A percentile compares a stretch with the other conserved stretches of the same genome.
phyloP scores from a whole-genome alignment of 805 yeast genomes.

The Candida ulmi region DNA sequence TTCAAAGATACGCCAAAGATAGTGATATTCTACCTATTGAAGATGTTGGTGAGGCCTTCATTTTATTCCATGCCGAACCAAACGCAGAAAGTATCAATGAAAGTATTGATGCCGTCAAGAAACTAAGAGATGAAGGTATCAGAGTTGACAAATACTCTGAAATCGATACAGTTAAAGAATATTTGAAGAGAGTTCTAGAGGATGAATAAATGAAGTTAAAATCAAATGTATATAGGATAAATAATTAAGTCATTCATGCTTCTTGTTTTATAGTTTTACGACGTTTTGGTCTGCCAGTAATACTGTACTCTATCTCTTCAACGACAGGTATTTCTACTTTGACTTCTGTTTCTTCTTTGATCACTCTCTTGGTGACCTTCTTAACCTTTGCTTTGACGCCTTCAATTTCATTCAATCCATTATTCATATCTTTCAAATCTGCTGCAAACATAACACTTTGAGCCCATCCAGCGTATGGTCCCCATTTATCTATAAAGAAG shows the following conservation, averaged over 20 bases:
- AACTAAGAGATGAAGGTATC: conserved; percentile 38
- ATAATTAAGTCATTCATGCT: neutral
- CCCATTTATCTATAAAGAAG: conserved; percentile 69
- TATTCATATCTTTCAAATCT: conserved; percentile 66
- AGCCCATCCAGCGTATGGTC: conserved; percentile 96
- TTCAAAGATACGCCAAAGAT: conserved; percentile 41
- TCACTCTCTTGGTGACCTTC: conserved; percentile 2
- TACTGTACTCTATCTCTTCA: conserved; percentile 19
- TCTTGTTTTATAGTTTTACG: conserved; percentile 12
- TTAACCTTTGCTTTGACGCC: conserved; percentile 19
- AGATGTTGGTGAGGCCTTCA: conserved; percentile 40
- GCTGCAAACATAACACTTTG: conserved; percentile 91
- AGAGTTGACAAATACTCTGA: conserved; percentile 29
- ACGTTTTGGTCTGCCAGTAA: conserved; percentile 25
- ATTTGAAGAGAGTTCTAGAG: conserved; percentile 12
- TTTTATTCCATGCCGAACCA: conserved; percentile 41
- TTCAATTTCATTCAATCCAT: conserved; percentile 45
- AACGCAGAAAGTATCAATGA: conserved; percentile 33
- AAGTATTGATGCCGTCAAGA: conserved; percentile 35
- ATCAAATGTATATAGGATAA: conserved; percentile 4
- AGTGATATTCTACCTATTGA: conserved; percentile 26
- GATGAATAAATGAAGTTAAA: conserved; percentile 3
- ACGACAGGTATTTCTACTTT: conserved; percentile 8
- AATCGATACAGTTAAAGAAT: conserved; percentile 28
- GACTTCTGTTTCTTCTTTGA: conserved; percentile 2